Evolutionary conservation across 2,329 filamentous ascomycete genomes (phyloP), one percentile per base, ranked within the genome.

Genomic region (Dothiorella sarmentorum): DNA sequence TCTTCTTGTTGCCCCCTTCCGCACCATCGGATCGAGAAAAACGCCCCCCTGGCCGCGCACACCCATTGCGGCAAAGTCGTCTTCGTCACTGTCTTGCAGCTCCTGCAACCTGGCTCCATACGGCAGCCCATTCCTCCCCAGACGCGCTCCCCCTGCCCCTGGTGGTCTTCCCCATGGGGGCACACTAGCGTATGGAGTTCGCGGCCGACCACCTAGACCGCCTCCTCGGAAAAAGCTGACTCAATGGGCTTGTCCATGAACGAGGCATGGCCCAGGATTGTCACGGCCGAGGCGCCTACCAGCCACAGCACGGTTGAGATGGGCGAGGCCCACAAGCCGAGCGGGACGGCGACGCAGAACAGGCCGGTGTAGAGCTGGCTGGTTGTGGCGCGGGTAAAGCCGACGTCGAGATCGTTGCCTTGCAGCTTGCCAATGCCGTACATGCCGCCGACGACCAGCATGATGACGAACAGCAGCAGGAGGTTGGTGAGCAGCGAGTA

Each of bases 141-240:
- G 80, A 81, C 76, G 79, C 71, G 67, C 69, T 70, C 72, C 76
- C 78, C 75, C 79, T 83, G 86, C 89, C 89, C 90, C 89, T 84
- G 90, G 89, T 94, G 91, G 91, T 97, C 93, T 97, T 97, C 92
- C 93, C 93, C 90, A 92, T 85, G 82, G 87, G 90, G 92, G 91
- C 91, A 88, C 87, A 82, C 80, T 51, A 26, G 44, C 79, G 77
- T 82, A 79, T 80, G 92, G 93, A 96, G 92, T 88, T 94, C 89
- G 94, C 94, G 93, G 93, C 91, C 93, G 94, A 97, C 92, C 92
- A 95, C 84, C 87, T 97, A 99, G 89, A 99, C 94, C 92, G 94
- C 93, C 93, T 99, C 94, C 92, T 95, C 94, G 84, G 93, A 97
- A 97, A 99, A 99, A 97, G 92, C 92, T 92, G 95, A 93, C 87